Conservation (phyloP, 345 rosid species). For the Laguncularia racemosa region DNA sequence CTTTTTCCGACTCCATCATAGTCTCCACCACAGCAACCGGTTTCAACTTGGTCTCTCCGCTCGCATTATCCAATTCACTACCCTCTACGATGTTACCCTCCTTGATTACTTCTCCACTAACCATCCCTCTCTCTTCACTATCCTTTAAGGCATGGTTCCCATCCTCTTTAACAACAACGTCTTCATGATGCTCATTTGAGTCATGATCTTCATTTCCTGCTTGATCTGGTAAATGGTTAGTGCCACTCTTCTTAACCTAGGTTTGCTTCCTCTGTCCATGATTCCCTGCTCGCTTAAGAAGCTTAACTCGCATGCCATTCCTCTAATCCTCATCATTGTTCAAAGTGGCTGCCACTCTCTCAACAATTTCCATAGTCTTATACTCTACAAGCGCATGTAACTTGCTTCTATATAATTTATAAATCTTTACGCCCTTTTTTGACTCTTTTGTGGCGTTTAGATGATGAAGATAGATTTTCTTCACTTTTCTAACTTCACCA, state of each 20-base stretch:
- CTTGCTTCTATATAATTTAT: conserved; percentile 49
- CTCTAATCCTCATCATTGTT: conserved; percentile 87
- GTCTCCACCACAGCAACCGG: neutral
- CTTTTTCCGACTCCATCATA: conserved; percentile 3
- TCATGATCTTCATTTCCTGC: conserved; percentile 46
- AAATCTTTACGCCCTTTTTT: conserved; percentile 47
- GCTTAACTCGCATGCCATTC: conserved; percentile 84
- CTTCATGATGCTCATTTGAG: conserved; percentile 41
- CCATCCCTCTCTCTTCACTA: no score
- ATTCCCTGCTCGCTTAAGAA: conserved; percentile 51
- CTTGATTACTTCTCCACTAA: no score
- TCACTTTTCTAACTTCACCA: conserved; percentile 68
- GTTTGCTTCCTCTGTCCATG: conserved; percentile 51
- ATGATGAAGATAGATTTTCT: conserved; percentile 40
- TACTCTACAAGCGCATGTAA: conserved; percentile 83
- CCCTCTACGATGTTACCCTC: no score
- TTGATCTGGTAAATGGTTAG: conserved; percentile 32
- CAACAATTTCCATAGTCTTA: conserved; percentile 75
- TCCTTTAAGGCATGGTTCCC: no score
- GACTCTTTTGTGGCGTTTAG: conserved; percentile 54
- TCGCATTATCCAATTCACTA: no score
- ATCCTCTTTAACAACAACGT: conserved; percentile 59
- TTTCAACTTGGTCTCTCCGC: no score
- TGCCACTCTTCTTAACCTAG: conserved; percentile 46
- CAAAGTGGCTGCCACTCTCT: conserved; percentile 69